phyloP scores from a whole-genome alignment of 768 basidiomycete genomes.

The Phylloporus scabripes region DNA sequence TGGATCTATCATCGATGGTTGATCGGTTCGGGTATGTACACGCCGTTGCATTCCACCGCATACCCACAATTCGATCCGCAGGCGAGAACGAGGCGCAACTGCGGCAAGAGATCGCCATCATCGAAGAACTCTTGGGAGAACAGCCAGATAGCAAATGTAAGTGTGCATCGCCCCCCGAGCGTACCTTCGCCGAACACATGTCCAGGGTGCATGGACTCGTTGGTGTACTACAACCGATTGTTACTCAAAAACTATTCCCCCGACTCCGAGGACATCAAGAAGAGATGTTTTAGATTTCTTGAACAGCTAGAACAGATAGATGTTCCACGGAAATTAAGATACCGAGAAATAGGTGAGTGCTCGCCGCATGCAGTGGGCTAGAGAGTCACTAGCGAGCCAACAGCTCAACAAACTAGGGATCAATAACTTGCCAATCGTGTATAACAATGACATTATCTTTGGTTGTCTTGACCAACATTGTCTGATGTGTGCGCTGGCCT shows the following conservation, averaged over 20 bases:
- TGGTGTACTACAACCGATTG: constrained; percentile 78
- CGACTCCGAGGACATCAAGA: constrained; percentile 34
- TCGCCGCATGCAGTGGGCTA: neutral
- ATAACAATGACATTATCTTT: neutral
- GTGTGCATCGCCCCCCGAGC: constrained; percentile 16
- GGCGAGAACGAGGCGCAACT: constrained; percentile 57
- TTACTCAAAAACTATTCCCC: constrained; percentile 46
- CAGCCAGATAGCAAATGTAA: constrained; percentile 92
- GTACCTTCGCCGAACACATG: neutral
- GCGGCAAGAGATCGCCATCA: constrained; percentile 67
- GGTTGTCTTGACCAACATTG: too few relatives aligned
- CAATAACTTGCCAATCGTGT: constrained; percentile 4
- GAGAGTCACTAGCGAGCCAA: neutral
- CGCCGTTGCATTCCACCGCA: neutral
- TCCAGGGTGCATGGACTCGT: constrained; percentile 91
- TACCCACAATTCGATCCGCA: constrained; percentile 23
- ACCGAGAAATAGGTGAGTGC: constrained; percentile 56
- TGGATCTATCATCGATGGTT: constrained; percentile 99
- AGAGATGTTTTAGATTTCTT: constrained; percentile 49
- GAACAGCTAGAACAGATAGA: constrained; percentile 59
- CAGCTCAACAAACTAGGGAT: constrained; percentile 19
- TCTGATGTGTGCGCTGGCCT: too few relatives aligned
- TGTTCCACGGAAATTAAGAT: constrained; percentile 58
- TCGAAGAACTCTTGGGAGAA: constrained; percentile 79
- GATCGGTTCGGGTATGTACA: constrained; percentile 61